phyloP scores from a whole-genome alignment of 805 yeast species.

The Candida pini region DNA sequence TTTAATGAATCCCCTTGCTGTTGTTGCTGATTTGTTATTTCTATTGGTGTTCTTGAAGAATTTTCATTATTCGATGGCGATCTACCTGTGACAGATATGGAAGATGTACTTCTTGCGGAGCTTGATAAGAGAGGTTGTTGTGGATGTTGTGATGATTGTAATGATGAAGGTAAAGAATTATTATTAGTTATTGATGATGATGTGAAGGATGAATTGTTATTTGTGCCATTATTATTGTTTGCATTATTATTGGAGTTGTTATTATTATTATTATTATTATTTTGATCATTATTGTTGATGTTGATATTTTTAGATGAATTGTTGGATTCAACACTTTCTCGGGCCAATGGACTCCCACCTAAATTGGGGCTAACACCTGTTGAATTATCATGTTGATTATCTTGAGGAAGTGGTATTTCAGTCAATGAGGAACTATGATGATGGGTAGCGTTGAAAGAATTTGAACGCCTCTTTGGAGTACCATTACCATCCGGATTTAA shows the following conservation, averaged over 20 bases:
- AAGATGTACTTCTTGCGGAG: slow-evolving; percentile 1
- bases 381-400: too few relatives aligned
- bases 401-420: slow-evolving; percentile 1
- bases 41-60: slow-evolving; percentile 17
- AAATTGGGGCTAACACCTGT: too few relatives aligned
- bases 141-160: background rate
- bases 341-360: background rate
- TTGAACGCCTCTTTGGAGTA: slow-evolving; percentile 5
- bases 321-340: background rate
- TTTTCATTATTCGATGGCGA: slow-evolving; percentile 6
- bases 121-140: background rate
- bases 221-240: background rate
- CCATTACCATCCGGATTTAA: slow-evolving; percentile 3
- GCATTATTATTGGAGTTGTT: background rate
- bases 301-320: slow-evolving; percentile 1
- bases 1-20: slow-evolving; percentile 7
- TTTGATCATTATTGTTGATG: background rate
- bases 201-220: background rate
- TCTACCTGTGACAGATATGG: slow-evolving; percentile 1
- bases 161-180: slow-evolving; percentile 4
- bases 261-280: background rate
- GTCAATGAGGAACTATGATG: too few relatives aligned
- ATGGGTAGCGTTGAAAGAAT: too few relatives aligned
- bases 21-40: slow-evolving; percentile 7
- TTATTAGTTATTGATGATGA: slow-evolving; percentile 4